Evolutionary conservation across 306 rosid genomes (phyloP).

Genomic region (Citrullus amarus): DNA sequence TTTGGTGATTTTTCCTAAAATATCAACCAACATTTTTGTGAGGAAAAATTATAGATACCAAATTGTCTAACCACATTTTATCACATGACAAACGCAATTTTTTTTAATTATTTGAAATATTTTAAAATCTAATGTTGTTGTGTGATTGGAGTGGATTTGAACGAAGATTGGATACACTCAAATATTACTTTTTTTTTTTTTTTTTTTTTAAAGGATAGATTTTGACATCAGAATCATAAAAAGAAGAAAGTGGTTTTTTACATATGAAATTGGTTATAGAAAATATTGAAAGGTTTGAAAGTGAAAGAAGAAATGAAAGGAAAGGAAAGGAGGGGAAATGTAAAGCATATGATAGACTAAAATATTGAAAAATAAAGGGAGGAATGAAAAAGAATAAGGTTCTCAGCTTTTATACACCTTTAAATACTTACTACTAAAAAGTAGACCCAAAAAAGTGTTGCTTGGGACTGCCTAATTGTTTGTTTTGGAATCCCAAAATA

Average conservation of each 20-base stretch:
- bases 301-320: too few species aligned
- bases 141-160: too few species aligned
- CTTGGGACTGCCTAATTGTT: conserved; percentile 9
- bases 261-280: background rate
- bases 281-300: too few species aligned
- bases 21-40: background rate
- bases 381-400: conserved; percentile 20
- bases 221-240: background rate
- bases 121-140: too few species aligned
- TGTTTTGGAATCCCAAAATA: conserved; percentile 2
- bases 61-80: too few species aligned
- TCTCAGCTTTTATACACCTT: conserved; percentile 24
- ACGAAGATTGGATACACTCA: too few species aligned
- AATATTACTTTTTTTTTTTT: too few species aligned
- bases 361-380: background rate
- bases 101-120: too few species aligned
- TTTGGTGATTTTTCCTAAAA: too few species aligned
- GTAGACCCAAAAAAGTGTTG: background rate
- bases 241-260: background rate
- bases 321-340: background rate
- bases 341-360: background rate
- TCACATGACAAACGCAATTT: too few species aligned
- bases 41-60: too few species aligned
- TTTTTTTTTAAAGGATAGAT: background rate
- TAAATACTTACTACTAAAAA: background rate